A percentile compares a stretch with the other conserved stretches of the same genome.
phyloP scores from a whole-genome alignment of 169 alveolate species.

The Babesia sp. region DNA sequence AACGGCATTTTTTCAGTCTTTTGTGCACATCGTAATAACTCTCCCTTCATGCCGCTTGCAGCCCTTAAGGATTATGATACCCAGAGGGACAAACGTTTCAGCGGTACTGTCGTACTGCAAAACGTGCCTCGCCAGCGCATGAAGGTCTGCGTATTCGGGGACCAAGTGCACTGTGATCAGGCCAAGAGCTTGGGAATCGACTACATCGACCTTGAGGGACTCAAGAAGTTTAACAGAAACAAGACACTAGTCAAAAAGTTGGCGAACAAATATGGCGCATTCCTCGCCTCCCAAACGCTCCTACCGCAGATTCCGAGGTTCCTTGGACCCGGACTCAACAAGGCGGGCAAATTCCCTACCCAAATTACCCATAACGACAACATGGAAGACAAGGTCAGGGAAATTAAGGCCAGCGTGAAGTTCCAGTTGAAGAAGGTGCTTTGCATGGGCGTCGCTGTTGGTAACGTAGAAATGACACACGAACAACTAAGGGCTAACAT shows the following conservation, averaged over 20 bases:
- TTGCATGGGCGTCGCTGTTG: constrained; percentile 99
- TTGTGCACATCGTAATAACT: too few species aligned
- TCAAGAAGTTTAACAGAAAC: constrained; percentile 98
- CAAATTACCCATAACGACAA: constrained; percentile 95
- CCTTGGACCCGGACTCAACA: constrained; percentile 98
- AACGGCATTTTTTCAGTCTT: too few species aligned
- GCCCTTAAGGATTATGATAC: constrained; percentile 99
- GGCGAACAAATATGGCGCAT: constrained; percentile 93
- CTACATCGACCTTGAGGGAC: constrained; percentile 95
- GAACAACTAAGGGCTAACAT: constrained; percentile 97
- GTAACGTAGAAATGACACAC: constrained; percentile 95
- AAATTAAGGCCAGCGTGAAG: constrained; percentile 90
- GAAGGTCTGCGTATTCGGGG: constrained; percentile 98
- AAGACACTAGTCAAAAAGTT: constrained; percentile 97
- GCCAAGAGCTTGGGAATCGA: constrained; percentile 95
- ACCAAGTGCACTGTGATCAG: constrained; percentile 97
- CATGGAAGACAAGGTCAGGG: constrained; percentile 94
- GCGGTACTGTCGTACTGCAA: constrained; percentile 98
- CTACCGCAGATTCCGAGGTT: constrained; percentile 98
- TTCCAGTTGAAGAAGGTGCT: constrained; percentile 94
- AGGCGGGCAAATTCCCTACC: constrained; percentile 99
- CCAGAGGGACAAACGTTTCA: constrained; percentile 99
- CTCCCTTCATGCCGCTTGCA: too few species aligned
- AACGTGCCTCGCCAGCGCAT: constrained; percentile 93
- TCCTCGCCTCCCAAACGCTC: constrained; percentile 97